phyloP scores from a whole-genome alignment of 257 asterid genomes.

The Solanum raphanifolium region DNA sequence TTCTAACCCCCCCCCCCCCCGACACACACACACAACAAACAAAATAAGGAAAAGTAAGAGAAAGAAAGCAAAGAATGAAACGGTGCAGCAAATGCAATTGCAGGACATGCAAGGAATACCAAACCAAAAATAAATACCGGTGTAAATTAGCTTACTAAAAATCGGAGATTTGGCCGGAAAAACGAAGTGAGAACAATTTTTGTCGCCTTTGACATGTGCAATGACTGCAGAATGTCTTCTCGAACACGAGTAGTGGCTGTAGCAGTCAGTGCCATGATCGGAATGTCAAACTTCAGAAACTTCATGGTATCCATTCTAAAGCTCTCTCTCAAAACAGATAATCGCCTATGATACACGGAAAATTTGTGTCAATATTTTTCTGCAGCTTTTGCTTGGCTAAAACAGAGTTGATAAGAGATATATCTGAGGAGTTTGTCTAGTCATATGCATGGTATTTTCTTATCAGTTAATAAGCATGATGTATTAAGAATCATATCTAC shows the following conservation, averaged over 20 bases:
- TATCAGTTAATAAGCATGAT: neutral
- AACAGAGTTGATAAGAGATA: neutral
- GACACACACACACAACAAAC: neutral
- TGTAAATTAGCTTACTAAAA: slow-evolving; percentile 38
- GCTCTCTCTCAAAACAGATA: slow-evolving; percentile 54
- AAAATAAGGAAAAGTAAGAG: neutral
- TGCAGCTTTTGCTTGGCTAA: neutral
- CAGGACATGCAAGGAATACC: neutral
- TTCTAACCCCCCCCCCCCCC: neutral
- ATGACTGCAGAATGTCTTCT: slow-evolving; percentile 68
- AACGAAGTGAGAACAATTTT: slow-evolving; percentile 51
- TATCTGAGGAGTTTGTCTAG: neutral
- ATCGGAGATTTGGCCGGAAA: slow-evolving; percentile 70
- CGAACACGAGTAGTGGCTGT: slow-evolving; percentile 64
- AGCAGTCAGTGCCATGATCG: slow-evolving; percentile 76
- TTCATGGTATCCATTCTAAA: slow-evolving; percentile 43
- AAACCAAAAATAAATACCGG: neutral
- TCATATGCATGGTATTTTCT: neutral
- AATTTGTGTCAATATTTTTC: neutral
- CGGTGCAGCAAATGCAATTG: neutral
- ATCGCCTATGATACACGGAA: slow-evolving; percentile 33
- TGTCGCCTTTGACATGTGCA: slow-evolving; percentile 45
- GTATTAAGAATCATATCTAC: neutral
- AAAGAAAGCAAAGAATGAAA: neutral
- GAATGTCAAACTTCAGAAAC: slow-evolving; percentile 60